Base-by-base conservation (phyloP, 345 rosid genomes). In the Fremontodendron californicum region DNA sequence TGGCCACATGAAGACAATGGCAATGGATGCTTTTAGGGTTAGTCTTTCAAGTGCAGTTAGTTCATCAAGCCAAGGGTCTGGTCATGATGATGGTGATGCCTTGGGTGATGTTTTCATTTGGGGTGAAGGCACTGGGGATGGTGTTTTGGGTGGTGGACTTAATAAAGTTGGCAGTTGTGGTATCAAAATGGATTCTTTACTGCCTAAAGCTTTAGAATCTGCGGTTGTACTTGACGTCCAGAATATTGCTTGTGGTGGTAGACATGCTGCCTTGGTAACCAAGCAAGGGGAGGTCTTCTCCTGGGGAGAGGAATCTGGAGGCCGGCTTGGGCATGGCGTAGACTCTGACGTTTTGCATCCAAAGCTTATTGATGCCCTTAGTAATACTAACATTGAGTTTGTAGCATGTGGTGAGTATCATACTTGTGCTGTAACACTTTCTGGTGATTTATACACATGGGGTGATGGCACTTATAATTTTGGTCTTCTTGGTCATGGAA, bases 41-140 rank as follows among this genome's bases (percentile, higher is more conserved):
- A 96, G 99, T 85, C 81, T 96, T 82, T 96, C 97, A 55, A 96
- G 99, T 89, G 98, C 93, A 77, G 90, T 89, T 81, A 91, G 96
- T 78, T 89, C 93, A 60, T 89, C 93, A 71, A 91, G 96, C 83
- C 96, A 89, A 83, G 96, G 93, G 45, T 91, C 96, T 77, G 96
- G 96, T 71, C 92, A 91, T 81, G 93, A 91, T 82, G 96, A 91
- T 70, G 93, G 93, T 51, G 93, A 89, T 78, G 92, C 96, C 66
- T 63, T 91, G 81, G 93, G 96, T 31, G 96, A 91, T 87, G 92
- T 91, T 80, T 88, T 88, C 77, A 82, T 91, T 52, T 91, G 96
- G 96, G 96, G 96, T 31, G 96, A 89, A 81, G 88, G 91, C 77
- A 86, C 85, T 2, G 92, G 87, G 42, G 96, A 89, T 78, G 93